Base-by-base conservation (phyloP, 208 protist species). In the Acanthamoeba castellanii region DNA sequence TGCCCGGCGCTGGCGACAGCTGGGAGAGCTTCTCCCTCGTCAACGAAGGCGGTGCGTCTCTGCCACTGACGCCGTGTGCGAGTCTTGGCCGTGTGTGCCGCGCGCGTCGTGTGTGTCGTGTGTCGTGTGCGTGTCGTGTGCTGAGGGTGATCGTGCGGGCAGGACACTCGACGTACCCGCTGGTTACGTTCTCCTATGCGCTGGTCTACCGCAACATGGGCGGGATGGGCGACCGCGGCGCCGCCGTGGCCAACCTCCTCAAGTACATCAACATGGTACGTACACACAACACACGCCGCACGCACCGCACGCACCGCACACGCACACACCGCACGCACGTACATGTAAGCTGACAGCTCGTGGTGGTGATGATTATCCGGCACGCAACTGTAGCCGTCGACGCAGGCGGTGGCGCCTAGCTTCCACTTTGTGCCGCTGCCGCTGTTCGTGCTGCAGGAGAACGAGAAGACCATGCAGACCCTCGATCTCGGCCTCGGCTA, bases 361-460 rank as follows among this genome's bases (percentile, higher is more conserved):
- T 42, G 1, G 37, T 42, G 45, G 45, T 9, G 5, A 47, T 47
- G 8, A 14, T 59, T 59, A 57, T 57, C 50, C 55, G 20, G 20
- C 11, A 72, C 2, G 9, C 66, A 72, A 72, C 11, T 20, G 37
- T 25, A 85, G 78, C 42, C 52, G 47, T 85, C 78, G 11, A 85
- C 78, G 30, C 78, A 85, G n/a, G 11, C 6, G 8, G 25, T 37
- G 18, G 78, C 78, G 78, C 22, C 11, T 7, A 32, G 13, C 45
- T 85, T 85, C 45, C 20, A 50, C 78, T 85, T 85, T 32, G 78
- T 85, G 18, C 78, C 78, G 45, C 78, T 85, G 37, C 78, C 78
- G 45, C 78, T 50, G 13, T 85, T 59, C 45, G 78, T 85, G 27
- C 37, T 37, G 13, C 45, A 85, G 78, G 27, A 52, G 25, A 85